Evolutionary conservation across 495 filamentous ascomycete species (phyloP).

Genomic region (Lasiosphaeria hispida): DNA sequence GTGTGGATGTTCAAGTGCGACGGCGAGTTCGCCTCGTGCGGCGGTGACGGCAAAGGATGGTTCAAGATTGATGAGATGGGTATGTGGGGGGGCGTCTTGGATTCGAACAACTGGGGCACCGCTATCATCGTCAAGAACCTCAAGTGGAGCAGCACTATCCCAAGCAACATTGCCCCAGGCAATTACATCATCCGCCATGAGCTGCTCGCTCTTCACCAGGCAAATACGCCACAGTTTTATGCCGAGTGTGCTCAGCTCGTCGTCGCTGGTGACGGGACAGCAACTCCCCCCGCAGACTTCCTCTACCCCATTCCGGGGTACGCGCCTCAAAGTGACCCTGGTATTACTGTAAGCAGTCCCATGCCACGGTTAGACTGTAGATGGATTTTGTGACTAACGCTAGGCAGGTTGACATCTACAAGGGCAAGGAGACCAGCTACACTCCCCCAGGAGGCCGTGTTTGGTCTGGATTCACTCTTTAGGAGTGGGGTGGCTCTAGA

Average conservation of each 20-base stretch:
- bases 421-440: slow-evolving; percentile 45
- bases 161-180: slow-evolving; percentile 33
- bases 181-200: slow-evolving; percentile 45
- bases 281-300: slow-evolving; percentile 26
- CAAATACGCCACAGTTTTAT: slow-evolving; percentile 40
- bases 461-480: slow-evolving; percentile 42
- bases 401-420: slow-evolving; percentile 47
- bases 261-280: slow-evolving; percentile 37
- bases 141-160: slow-evolving; percentile 45
- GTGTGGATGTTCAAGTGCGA: slow-evolving; percentile 46
- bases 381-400: slow-evolving; percentile 2
- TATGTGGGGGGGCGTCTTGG: slow-evolving; percentile 37
- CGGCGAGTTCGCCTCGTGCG: slow-evolving; percentile 34
- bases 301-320: slow-evolving; percentile 49
- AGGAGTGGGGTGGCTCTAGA: neutral
- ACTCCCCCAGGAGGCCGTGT: slow-evolving; percentile 49
- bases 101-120: slow-evolving; percentile 52
- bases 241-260: slow-evolving; percentile 45
- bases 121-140: slow-evolving; percentile 45
- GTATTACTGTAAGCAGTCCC: slow-evolving; percentile 40
- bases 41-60: slow-evolving; percentile 40
- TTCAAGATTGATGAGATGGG: slow-evolving; percentile 52
- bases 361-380: neutral
- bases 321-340: slow-evolving; percentile 48
- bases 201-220: slow-evolving; percentile 40